phyloP scores from a whole-genome alignment of 305 asterid species.

The Withania somnifera region DNA sequence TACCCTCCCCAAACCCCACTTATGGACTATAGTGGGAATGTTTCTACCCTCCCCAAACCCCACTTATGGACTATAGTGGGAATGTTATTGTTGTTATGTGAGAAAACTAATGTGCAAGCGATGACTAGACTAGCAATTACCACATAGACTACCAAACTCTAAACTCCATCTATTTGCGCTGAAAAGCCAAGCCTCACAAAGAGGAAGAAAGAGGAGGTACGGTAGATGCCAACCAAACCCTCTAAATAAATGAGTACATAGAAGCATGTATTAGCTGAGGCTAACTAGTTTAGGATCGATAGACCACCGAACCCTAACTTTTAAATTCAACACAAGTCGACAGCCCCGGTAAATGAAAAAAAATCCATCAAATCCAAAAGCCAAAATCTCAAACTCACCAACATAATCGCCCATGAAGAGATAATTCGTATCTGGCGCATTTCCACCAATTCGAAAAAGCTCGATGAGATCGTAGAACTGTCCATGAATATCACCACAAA shows the following conservation, averaged over 20 bases:
- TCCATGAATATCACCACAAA: constrained; percentile 76
- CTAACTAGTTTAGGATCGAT: background rate
- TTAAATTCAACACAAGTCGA: background rate
- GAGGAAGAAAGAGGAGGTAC: background rate
- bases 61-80: too few species aligned
- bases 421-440: constrained; percentile 72
- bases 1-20: too few species aligned
- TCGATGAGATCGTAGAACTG: constrained; percentile 82
- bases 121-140: background rate
- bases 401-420: constrained; percentile 91
- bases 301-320: background rate
- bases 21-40: too few species aligned
- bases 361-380: background rate
- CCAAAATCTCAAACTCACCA: constrained; percentile 31
- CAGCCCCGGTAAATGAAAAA: background rate
- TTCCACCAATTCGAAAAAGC: constrained; percentile 77
- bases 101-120: background rate
- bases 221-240: too few species aligned
- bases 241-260: background rate
- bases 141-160: background rate
- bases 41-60: too few species aligned
- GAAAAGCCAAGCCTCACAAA: background rate
- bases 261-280: background rate
- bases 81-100: too few species aligned
- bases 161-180: background rate